Base-by-base conservation (phyloP, 2,329 filamentous ascomycete genomes). In the Ceratocystis lukuohia region DNA sequence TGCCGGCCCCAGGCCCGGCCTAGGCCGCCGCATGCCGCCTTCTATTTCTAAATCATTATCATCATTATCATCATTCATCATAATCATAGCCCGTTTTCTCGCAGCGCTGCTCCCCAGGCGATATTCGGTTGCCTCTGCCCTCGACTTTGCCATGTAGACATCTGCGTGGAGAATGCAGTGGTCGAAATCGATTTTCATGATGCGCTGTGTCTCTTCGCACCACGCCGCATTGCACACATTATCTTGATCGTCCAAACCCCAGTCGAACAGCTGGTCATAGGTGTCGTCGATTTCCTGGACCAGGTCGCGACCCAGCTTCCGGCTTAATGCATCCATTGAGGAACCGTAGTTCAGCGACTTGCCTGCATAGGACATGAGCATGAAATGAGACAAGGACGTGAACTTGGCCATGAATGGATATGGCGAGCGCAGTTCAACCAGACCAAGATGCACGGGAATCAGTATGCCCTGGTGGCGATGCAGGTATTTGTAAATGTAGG, bases 351-450 rank as follows among this genome's bases (percentile, higher is more conserved):
- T 41, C 37, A 41, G 37, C n/a, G 53, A 15, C 22, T 57, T 22
- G 91, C 53, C 53, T 28, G 53, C 53, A 17, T 57, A 57, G 2
- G 53, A 33, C 25, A 30, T 57, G 25, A 57, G 25, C 53, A 57
- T 57, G 22, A 57, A 28, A 17, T 57, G 17, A 17, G 10, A 28
- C 15, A 57, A 17, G 15, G 10, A 17, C 12, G 25, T 30, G 25
- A 57, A 57, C 4, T 22, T 28, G 10, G 15, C 17, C 7, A 28
- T 22, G 10, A 57, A n/a, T 30, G 53, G 53, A 28, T 33, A 57
- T 12, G 53, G 53, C 4, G 17, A 22, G 8, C 12, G 15, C 10
- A 57, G 53, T 0, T 57, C 53, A 6, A 57, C 12, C 2, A 57
- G 25, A 1, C 25, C 53, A 22, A 57, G 53, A 12, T 57, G 20